Evolutionary conservation across 129 eudicot genomes (phyloP).

Genomic region (Helianthus annuus): HanXRQr2.0-SUNRISE NC_035445.2:134319465-134319964

Average conservation of each 20-base stretch:
- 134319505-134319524: constrained; percentile 72
- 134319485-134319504: constrained; percentile 56
- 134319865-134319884: constrained; percentile 44
- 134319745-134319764: constrained; percentile 82
- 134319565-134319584: constrained; percentile 16
- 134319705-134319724: too few relatives aligned
- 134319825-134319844: constrained; percentile 53
- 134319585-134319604: constrained; percentile 66
- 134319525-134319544: constrained; percentile 85
- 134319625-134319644: constrained; percentile 26
- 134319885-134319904: constrained; percentile 68
- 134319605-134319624: constrained; percentile 86
- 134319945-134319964: constrained; percentile 53
- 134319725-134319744: constrained; percentile 94
- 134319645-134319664: neutral
- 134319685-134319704: neutral
- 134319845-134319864: neutral
- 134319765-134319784: constrained; percentile 52
- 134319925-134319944: constrained; percentile 43
- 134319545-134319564: constrained; percentile 60
- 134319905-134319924: constrained; percentile 33
- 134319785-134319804: constrained; percentile 57
- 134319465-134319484: constrained; percentile 93
- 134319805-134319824: constrained; percentile 72
- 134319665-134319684: neutral